Base-by-base conservation (phyloP, 768 basidiomycete species). In the Sistotremastrum niveocremeum region DNA sequence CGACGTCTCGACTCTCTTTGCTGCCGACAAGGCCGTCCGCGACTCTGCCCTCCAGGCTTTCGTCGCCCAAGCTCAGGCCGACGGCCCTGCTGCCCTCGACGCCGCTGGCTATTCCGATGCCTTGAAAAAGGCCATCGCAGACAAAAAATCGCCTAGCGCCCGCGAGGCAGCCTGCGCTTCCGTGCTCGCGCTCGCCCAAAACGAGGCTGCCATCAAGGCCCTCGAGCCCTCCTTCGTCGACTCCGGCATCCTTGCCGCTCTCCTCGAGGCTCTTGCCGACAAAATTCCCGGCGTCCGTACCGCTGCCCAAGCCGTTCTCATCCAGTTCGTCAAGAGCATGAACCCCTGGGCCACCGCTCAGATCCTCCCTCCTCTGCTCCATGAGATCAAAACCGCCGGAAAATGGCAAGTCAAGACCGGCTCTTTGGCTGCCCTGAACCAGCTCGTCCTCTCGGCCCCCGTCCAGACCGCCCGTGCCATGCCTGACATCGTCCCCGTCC, bases 331-430 rank as follows among this genome's bases (percentile, higher is more conserved):
- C 59, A 69, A 79, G 51, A 68, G 72, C 49, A 84, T 86, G 79
- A 91, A 82, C 72, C 81, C 87, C 10, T 97, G 90, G 91, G 85
- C 84, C 41, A 68, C 84, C 28, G 71, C 76, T 51, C 75, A 86
- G 56, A 62, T 91, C 59, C 84, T 97, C 57, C 88, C 89, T 46
- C 70, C 80, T 47, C 76, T 97, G 61, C 87, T 97, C 58, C 76
- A 84, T 63, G 79, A 94, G 67, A 84, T 97, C 73, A 86, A 88
- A 71, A 84, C 84, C 55, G 87, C 89, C 58, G 90, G 93, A 59
- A 95, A 95, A 65, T 95, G 91, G 90, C 93, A 94, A 65, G 57
- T 94, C 71, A 95, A 97, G 78, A 84, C 81, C 6, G 91, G 93
- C 40, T 76, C 82, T 32, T 73, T 97, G 51, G 66, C 74, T 53